Evolutionary conservation across 2,329 filamentous ascomycete genomes (phyloP).

Genomic region (Lithohypha guttulata): DNA sequence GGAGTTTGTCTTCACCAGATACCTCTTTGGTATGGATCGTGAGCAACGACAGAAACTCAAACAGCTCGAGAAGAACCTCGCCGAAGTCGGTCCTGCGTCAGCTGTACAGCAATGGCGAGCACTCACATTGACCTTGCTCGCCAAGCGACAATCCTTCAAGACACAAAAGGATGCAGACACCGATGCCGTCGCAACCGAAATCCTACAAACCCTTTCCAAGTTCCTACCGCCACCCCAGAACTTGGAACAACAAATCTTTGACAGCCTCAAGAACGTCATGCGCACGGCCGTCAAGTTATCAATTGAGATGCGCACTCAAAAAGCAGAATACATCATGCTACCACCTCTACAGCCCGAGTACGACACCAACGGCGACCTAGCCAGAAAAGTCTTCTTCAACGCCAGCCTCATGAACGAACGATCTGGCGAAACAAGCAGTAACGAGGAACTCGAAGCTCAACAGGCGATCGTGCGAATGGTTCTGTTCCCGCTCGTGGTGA

Average conservation of each 20-base stretch:
- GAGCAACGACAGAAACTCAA: constrained; percentile 98
- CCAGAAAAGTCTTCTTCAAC: constrained; percentile 82
- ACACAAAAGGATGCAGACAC: constrained; percentile 79
- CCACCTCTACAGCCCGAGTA: constrained; percentile 91
- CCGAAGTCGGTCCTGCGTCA: constrained; percentile 72
- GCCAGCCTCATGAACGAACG: constrained; percentile 90
- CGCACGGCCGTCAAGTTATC: constrained; percentile 79
- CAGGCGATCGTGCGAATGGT: constrained; percentile 78
- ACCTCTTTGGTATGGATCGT: constrained; percentile 96
- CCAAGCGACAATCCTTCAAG: constrained; percentile 67
- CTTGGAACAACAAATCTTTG: constrained; percentile 67
- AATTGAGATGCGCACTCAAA: constrained; percentile 93
- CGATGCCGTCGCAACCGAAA: constrained; percentile 86
- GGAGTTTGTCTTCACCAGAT: constrained; percentile 96
- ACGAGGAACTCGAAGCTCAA: constrained; percentile 69
- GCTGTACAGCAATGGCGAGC: constrained; percentile 98
- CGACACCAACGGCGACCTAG: constrained; percentile 81
- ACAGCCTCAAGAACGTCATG: constrained; percentile 78
- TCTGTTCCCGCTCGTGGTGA: constrained; percentile 90
- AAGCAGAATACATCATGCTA: constrained; percentile 97
- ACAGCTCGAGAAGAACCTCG: constrained; percentile 79
- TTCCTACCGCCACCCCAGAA: constrained; percentile 80
- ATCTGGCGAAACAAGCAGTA: constrained; percentile 57
- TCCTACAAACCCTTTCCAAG: constrained; percentile 71
- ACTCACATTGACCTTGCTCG: constrained; percentile 80